Base-by-base conservation (phyloP, 2,329 filamentous ascomycete genomes). In the Pseudogymnoascus sp. region DNA sequence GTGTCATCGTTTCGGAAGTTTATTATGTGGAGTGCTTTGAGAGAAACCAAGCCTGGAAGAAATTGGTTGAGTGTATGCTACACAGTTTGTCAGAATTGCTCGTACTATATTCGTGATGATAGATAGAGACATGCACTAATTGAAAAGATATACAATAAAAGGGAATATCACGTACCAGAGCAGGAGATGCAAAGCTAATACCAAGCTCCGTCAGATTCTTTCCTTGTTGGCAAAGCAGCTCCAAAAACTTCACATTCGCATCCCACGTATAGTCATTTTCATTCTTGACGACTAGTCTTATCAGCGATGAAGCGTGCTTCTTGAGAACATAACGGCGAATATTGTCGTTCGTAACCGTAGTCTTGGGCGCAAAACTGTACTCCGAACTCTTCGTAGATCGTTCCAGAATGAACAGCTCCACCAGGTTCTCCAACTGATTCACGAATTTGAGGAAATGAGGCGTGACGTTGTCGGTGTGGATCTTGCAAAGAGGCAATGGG, bases 381-480 rank as follows among this genome's bases (percentile, higher is more conserved):
- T 82, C 79, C 63, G 81, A 80, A 63, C 80, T 75, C 67, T 82
- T 83, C 17, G 70, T 61, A 5, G 75, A 77, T 31, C 83, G 76
- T 71, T 88, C 84, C 29, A 87, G 72, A 68, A 89, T 71, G 66
- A 84, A 83, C 1, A 89, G 73, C 65, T 87, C 82, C n/a, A 81
- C 77, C 1, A 88, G 70, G 63, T 78, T 77, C 4, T 81, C 72
- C 2, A 87, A 76, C 62, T 83, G 77, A 2, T 78, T 77, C 13
- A 85, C 77, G 64, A 82, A 82, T 1, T 77, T 77, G 61, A 88
- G 70, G 63, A 88, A 86, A 0, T 76, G 72, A 1, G 73, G 67
- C 0, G 83, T 82, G 19, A 87, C 85, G 66, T 88, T 82, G 69
- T 89, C 86, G 0, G 85, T 88, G 67, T 83, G 84, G 62, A 89